phyloP scores from a whole-genome alignment of 768 basidiomycete species.

The Boletus pseudopeckii region DNA sequence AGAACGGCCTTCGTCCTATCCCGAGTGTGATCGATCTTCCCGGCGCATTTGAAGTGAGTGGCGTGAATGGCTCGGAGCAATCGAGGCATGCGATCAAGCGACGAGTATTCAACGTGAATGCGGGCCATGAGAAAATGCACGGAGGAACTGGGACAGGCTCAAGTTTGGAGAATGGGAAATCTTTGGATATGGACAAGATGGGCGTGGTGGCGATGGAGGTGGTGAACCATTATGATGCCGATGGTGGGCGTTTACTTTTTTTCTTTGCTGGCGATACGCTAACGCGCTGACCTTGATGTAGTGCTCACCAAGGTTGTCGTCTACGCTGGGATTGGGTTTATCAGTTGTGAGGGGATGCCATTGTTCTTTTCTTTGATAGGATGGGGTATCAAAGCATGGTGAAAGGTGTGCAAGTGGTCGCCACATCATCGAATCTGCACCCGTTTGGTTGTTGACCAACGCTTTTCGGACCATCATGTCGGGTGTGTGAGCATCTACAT shows the following conservation, averaged over 20 bases:
- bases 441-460: neutral
- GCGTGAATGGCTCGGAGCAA: constrained; percentile 36
- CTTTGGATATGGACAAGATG: constrained; percentile 33
- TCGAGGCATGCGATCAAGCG: constrained; percentile 32
- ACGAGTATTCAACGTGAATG: constrained; percentile 14
- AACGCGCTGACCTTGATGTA: constrained; percentile 26
- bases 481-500: neutral
- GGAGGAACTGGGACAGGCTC: constrained; percentile 29
- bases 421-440: neutral
- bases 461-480: neutral
- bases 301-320: constrained; percentile 89
- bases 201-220: constrained; percentile 3
- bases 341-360: constrained; percentile 62
- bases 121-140: constrained; percentile 3
- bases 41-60: constrained; percentile 35
- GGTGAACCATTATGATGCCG: constrained; percentile 80
- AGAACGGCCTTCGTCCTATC: constrained; percentile 61
- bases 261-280: constrained; percentile 1
- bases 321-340: constrained; percentile 79
- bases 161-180: constrained; percentile 22
- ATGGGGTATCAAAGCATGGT: constrained; percentile 56
- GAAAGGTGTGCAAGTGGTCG: neutral
- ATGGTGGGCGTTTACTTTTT: constrained; percentile 50
- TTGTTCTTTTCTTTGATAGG: constrained; percentile 64
- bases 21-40: constrained; percentile 86